Conservation (phyloP, 495 filamentous ascomycete genomes). For the Xylaria cubensis region DNA sequence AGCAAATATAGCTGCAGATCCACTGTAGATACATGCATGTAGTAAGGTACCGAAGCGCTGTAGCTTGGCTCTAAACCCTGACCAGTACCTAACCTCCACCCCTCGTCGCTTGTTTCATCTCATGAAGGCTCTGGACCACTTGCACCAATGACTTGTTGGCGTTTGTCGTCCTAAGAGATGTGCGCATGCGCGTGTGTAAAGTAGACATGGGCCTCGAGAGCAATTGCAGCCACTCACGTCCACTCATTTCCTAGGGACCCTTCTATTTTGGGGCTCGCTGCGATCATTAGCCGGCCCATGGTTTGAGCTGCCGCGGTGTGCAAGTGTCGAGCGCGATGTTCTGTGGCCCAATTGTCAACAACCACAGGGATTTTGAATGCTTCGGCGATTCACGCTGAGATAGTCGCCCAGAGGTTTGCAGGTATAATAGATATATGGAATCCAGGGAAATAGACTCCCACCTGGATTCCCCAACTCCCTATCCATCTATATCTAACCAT, state of each 20-base stretch:
- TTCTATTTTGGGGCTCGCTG: slow-evolving; percentile 26
- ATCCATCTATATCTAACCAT: background rate
- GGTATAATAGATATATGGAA: slow-evolving; percentile 32
- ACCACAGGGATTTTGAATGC: slow-evolving; percentile 17
- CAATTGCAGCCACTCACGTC: slow-evolving; percentile 24
- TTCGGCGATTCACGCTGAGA: slow-evolving; percentile 12
- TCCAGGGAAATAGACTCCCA: slow-evolving; percentile 18
- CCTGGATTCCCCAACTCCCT: slow-evolving; percentile 22
- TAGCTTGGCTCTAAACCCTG: slow-evolving; percentile 16
- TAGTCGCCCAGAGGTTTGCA: slow-evolving; percentile 12
- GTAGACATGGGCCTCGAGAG: slow-evolving; percentile 6
- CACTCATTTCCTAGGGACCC: slow-evolving; percentile 20
- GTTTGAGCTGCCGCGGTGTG: slow-evolving; percentile 28
- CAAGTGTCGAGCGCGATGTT: background rate
- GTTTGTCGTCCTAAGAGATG: slow-evolving; percentile 21
- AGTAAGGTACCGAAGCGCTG: slow-evolving; percentile 13
- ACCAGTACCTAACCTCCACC: slow-evolving; percentile 13
- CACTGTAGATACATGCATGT: background rate
- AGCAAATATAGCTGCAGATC: slow-evolving; percentile 1
- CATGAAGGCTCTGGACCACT: slow-evolving; percentile 33
- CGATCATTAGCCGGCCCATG: slow-evolving; percentile 12
- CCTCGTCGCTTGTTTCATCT: slow-evolving; percentile 53
- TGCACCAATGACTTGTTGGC: slow-evolving; percentile 42
- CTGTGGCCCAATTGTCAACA: slow-evolving; percentile 8
- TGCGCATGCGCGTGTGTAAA: slow-evolving; percentile 23